Evolutionary conservation across 805 yeast genomes (phyloP).

Genomic region (Starmerella apis): DNA sequence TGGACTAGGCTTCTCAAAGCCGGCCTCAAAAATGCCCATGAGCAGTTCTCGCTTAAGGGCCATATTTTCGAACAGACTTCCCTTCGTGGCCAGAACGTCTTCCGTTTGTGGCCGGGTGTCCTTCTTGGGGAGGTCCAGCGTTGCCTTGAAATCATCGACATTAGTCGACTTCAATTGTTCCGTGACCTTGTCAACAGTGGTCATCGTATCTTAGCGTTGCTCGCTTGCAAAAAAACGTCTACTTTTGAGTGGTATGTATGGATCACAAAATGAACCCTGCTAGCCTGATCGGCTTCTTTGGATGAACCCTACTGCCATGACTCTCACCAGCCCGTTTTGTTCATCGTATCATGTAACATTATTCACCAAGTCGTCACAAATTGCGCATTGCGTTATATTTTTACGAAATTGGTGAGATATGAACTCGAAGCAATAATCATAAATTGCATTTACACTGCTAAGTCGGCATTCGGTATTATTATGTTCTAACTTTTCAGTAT

Average conservation of each 20-base stretch:
- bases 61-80: slow-evolving; percentile 84
- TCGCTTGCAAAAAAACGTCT: neutral
- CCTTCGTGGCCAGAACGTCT: slow-evolving; percentile 86
- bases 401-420: too few relatives aligned
- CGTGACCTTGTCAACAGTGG: slow-evolving; percentile 6
- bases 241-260: slow-evolving; percentile 3
- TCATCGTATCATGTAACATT: too few relatives aligned
- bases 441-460: too few relatives aligned
- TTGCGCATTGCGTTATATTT: too few relatives aligned
- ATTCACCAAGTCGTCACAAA: too few relatives aligned
- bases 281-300: neutral
- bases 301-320: slow-evolving; percentile 1
- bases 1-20: slow-evolving; percentile 96
- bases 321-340: too few relatives aligned
- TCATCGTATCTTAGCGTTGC: slow-evolving; percentile 1
- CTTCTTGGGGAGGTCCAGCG: slow-evolving; percentile 64
- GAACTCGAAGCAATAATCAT: too few relatives aligned
- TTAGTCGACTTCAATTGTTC: neutral
- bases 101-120: slow-evolving; percentile 96
- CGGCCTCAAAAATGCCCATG: slow-evolving; percentile 98
- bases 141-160: slow-evolving; percentile 52
- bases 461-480: too few relatives aligned
- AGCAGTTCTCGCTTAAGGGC: slow-evolving; percentile 81
- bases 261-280: slow-evolving; percentile 4
- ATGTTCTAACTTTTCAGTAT: too few relatives aligned